Evolutionary conservation across 805 yeast genomes (phyloP).

Genomic region (Yamadazyma ubonensis): DNA sequence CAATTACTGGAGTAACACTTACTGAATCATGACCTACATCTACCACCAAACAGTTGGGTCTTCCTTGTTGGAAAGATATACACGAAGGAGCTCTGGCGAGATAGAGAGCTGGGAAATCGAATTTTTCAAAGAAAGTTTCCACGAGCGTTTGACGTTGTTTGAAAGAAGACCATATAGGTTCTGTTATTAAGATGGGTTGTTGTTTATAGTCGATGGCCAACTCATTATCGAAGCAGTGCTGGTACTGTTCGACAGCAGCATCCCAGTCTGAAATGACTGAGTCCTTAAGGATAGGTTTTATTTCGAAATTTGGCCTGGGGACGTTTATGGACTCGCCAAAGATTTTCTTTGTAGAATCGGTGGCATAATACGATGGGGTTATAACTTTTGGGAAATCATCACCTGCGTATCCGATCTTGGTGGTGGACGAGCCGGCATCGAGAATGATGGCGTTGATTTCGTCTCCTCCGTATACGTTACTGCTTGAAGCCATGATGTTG

Average conservation of each 20-base stretch:
- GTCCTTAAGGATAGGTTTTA: conserved; percentile 59
- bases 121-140: conserved; percentile 67
- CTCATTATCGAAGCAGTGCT: conserved; percentile 51
- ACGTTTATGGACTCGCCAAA: conserved; percentile 46
- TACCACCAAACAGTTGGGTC: conserved; percentile 83
- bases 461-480: conserved; percentile 48
- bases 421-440: conserved; percentile 84
- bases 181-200: conserved; percentile 79
- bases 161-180: conserved; percentile 80
- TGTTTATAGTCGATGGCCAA: conserved; percentile 56
- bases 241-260: conserved; percentile 72
- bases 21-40: conserved; percentile 80
- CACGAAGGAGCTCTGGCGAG: conserved; percentile 83
- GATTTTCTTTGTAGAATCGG: conserved; percentile 21
- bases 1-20: conserved; percentile 79
- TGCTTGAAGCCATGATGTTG: conserved; percentile 5
- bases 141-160: conserved; percentile 66
- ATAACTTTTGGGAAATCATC: conserved; percentile 81
- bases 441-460: conserved; percentile 89
- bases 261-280: conserved; percentile 83
- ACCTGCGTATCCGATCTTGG: conserved; percentile 90
- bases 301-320: conserved; percentile 51
- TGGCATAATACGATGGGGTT: conserved; percentile 63
- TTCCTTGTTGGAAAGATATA: conserved; percentile 82
- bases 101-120: conserved; percentile 77